Conservation (phyloP, 2,329 filamentous ascomycete species). For the Cyphellophora europaea region DNA sequence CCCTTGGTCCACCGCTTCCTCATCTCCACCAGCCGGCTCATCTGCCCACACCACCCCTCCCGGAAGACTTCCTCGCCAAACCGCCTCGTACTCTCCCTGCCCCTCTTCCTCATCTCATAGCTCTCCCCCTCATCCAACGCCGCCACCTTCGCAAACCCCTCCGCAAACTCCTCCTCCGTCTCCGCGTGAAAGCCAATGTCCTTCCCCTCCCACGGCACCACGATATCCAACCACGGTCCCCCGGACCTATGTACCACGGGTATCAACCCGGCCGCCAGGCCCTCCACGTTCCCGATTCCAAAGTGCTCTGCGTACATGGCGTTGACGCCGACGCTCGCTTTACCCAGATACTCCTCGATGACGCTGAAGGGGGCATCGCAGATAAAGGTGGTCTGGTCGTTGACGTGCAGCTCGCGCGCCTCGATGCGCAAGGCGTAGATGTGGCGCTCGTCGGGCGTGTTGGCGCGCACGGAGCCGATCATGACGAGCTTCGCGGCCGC, state of each 20-base stretch:
- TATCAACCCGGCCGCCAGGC: slow-evolving; percentile 88
- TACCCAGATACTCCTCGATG: slow-evolving; percentile 69
- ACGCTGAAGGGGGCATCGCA: slow-evolving; percentile 84
- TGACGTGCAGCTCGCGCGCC: slow-evolving; percentile 76
- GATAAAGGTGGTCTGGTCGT: slow-evolving; percentile 76
- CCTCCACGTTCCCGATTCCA: slow-evolving; percentile 95
- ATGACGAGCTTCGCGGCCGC: slow-evolving; percentile 61
- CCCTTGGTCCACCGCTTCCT: too few relatives aligned
- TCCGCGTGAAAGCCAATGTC: slow-evolving; percentile 82
- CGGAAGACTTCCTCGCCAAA: slow-evolving; percentile 87
- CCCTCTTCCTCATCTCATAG: slow-evolving; percentile 64
- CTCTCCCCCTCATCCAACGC: slow-evolving; percentile 53
- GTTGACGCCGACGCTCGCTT: slow-evolving; percentile 79
- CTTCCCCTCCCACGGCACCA: slow-evolving; percentile 66
- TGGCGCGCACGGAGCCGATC: slow-evolving; percentile 82
- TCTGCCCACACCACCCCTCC: slow-evolving; percentile 64
- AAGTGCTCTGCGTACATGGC: slow-evolving; percentile 99
- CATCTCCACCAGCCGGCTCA: slow-evolving; percentile 59
- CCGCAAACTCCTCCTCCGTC: slow-evolving; percentile 68
- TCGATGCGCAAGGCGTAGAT: slow-evolving; percentile 84
- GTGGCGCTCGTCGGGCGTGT: slow-evolving; percentile 38
- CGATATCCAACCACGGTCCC: slow-evolving; percentile 88
- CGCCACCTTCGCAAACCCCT: slow-evolving; percentile 66
- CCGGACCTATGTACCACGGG: slow-evolving; percentile 89
- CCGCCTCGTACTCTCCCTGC: slow-evolving; percentile 66